Base-by-base conservation (phyloP, 257 asterid genomes). In the Agastache rugosa region DNA sequence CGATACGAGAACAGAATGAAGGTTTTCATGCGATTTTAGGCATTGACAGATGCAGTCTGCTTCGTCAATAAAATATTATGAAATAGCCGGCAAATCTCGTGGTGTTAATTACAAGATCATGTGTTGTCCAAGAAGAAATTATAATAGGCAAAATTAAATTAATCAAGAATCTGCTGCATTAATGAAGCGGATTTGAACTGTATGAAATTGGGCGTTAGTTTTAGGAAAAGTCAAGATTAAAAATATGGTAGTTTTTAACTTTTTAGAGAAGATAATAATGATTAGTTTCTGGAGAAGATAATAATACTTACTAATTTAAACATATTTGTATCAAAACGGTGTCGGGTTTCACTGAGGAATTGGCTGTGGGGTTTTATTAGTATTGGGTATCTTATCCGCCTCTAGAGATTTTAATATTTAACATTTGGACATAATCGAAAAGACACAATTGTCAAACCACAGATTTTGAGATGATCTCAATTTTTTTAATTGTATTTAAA, bases 31-130 rank as follows among this genome's bases (percentile, higher is more conserved):
- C 12, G 8, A 35, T 66, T 8, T 31, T 8, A 63, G 47, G 58
- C 58, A 66, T 67, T 66, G 75, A 60, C 65, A 27, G 7, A 50
- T 22, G 55, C 34, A 67, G 23, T 58, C 35, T 48, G 15, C 19
- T 67, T 47, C 34, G 37, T 19, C 47, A 60, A 59, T 59, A 22
- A 6, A 25, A 19, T 8, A 6, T 41, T 56, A 63, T 61, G 31
- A 56, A 8, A 66, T 59, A 27, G 79, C 79, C 82, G 81, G 81
- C 79, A 55, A 73, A 69, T 67, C 54, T 54, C 27, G 11, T 80
- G 85, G 75, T 47, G 77, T 69, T 69, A 63, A 73, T 73, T 63
- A 55, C 79, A 17, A 77, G 75, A 74, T 81, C 20, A 16, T 56
- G 58, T 45, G 20, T 56, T 58, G 70, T 81, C 76, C 77, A 73